Evolutionary conservation across 345 rosid genomes (phyloP).

Genomic region (Populus euphratica): DNA sequence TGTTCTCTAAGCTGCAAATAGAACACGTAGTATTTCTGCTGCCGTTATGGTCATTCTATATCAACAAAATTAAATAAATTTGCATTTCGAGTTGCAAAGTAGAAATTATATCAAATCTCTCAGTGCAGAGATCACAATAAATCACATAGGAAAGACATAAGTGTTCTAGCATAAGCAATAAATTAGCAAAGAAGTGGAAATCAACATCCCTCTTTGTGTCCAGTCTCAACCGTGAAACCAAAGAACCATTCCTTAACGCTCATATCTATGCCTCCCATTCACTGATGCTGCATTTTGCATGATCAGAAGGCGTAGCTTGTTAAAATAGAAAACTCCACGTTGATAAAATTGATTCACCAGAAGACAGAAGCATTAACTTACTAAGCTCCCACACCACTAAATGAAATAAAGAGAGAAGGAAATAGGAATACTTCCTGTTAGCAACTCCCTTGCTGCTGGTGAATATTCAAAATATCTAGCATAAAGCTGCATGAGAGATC

Average conservation of each 20-base stretch:
- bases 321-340: neutral
- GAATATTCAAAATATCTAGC: constrained; percentile 56
- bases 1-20: constrained; percentile 84
- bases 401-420: neutral
- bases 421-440: constrained; percentile 34
- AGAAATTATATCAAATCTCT: neutral
- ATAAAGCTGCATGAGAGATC: constrained; percentile 64
- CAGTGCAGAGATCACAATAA: constrained; percentile 14
- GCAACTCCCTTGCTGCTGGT: constrained; percentile 47
- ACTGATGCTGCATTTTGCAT: constrained; percentile 39
- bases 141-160: constrained; percentile 76
- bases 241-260: constrained; percentile 47
- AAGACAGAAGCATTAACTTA: neutral
- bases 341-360: neutral
- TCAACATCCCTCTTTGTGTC: constrained; percentile 62
- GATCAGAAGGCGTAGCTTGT: constrained; percentile 8
- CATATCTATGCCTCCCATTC: constrained; percentile 35
- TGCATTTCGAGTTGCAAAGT: neutral
- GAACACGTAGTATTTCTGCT: too few species aligned
- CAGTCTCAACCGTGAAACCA: constrained; percentile 76
- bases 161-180: too few species aligned
- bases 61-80: constrained; percentile 4
- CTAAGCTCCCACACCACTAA: neutral
- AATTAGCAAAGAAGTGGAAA: constrained; percentile 78
- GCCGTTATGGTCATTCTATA: constrained; percentile 86